These are phyloP conservation scores for Sporothrix phasma DNA, from an alignment of 2,329 filamentous ascomycete genomes.

Conservation along the genomic window DNA sequence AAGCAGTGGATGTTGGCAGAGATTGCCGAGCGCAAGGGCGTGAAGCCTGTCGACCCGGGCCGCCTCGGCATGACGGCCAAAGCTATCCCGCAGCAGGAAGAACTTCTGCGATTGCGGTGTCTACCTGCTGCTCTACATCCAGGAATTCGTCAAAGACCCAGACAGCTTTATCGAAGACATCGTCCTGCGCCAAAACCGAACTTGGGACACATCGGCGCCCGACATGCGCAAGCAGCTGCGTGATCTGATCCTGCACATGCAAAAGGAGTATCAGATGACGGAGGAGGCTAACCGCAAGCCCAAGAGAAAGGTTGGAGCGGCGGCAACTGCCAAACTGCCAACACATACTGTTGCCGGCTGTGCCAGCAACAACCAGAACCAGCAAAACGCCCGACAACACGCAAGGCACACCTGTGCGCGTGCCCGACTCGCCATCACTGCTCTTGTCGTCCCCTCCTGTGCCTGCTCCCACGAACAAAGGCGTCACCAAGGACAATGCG, in stretches of 20 bases:
- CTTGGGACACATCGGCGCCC: slow-evolving; percentile 46
- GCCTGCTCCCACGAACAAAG: neutral
- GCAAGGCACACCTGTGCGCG: neutral
- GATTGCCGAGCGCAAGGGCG: slow-evolving; percentile 49
- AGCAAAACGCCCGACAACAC: neutral
- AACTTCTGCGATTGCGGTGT: slow-evolving; percentile 88
- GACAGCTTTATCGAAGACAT: slow-evolving; percentile 58
- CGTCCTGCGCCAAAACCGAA: slow-evolving; percentile 44
- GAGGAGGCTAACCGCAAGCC: slow-evolving; percentile 29
- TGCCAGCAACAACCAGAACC: neutral
- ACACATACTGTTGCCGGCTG: neutral
- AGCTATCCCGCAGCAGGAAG: slow-evolving; percentile 64
- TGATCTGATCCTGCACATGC: slow-evolving; percentile 52
- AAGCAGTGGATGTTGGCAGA: slow-evolving; percentile 71
- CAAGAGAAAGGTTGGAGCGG: neutral
- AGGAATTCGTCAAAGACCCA: slow-evolving; percentile 69
- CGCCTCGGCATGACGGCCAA: slow-evolving; percentile 55
- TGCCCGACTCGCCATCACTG: neutral
- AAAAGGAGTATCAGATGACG: slow-evolving; percentile 44
- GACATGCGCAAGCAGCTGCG: slow-evolving; percentile 57
- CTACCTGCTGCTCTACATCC: slow-evolving; percentile 74
- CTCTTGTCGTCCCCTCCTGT: neutral
- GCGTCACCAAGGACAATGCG: neutral
- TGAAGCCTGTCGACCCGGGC: slow-evolving; percentile 30
- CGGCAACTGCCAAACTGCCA: neutral